phyloP scores from a whole-genome alignment of 768 basidiomycete genomes.

The Tricholoma flavovirens region DNA sequence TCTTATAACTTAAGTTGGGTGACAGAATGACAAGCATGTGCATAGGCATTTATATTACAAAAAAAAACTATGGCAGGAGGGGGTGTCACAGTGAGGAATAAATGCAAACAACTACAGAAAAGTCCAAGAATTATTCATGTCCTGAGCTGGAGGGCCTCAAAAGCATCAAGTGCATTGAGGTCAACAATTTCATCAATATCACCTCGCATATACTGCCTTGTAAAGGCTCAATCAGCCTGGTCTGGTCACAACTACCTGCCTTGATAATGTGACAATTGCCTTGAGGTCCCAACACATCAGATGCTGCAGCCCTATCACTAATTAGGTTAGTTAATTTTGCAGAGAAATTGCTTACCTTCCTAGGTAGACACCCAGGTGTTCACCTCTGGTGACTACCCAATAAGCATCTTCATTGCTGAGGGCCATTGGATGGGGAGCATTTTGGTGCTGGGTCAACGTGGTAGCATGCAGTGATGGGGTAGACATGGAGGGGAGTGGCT shows the following conservation, averaged over 20 bases:
- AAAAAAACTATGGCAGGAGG: background rate
- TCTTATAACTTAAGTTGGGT: background rate
- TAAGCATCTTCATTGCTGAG: slow-evolving; percentile 3
- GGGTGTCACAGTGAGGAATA: background rate
- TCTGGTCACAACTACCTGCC: too few species aligned
- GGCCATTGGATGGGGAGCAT: background rate
- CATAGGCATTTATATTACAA: background rate
- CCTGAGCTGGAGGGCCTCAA: background rate
- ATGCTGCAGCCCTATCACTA: too few species aligned
- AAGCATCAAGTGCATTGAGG: too few species aligned
- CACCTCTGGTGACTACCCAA: slow-evolving; percentile 2
- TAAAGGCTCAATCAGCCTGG: too few species aligned
- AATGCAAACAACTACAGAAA: too few species aligned
- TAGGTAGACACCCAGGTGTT: background rate
- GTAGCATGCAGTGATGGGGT: too few species aligned
- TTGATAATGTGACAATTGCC: too few species aligned
- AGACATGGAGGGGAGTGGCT: background rate
- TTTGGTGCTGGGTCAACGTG: too few species aligned
- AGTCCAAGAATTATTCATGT: background rate
- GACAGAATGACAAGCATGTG: background rate
- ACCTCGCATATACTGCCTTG: too few species aligned
- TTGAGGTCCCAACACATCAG: too few species aligned
- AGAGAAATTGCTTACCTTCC: background rate
- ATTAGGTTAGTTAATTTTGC: background rate
- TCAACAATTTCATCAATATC: too few species aligned